These are phyloP conservation scores for Didymella pomorum DNA, from an alignment of 2,329 filamentous ascomycete genomes.

Conservation along the genomic window DNA sequence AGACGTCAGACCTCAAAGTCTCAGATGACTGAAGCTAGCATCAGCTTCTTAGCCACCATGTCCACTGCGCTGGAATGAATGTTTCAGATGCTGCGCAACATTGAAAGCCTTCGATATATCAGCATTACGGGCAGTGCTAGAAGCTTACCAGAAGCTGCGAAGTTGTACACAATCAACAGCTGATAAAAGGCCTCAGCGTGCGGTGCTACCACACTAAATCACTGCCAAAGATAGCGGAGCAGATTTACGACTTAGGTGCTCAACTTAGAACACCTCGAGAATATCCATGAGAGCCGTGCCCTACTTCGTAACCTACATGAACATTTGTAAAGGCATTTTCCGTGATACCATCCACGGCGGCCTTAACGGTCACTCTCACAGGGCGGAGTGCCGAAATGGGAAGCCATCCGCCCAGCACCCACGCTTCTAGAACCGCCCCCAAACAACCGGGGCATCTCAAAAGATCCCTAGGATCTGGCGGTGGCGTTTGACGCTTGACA, in stretches of 20 bases:
- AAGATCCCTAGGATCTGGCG: neutral
- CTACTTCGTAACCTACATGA: constrained; percentile 2
- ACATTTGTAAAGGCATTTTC: neutral
- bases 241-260: neutral
- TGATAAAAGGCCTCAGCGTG: constrained; percentile 42
- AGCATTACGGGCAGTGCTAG: neutral
- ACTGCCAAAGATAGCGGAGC: neutral
- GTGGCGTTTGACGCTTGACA: neutral
- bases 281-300: no score
- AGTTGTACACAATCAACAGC: constrained; percentile 24
- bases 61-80: neutral
- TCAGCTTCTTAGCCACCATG: neutral
- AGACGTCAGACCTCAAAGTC: neutral
- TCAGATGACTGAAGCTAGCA: neutral
- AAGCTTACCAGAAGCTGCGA: neutral
- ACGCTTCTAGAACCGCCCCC: constrained; percentile 17
- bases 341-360: neutral
- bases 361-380: neutral
- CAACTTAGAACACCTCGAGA: neutral
- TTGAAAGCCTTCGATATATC: neutral
- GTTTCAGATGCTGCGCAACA: neutral
- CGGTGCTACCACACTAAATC: constrained; percentile 32
- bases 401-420: constrained; percentile 13
- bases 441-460: neutral
- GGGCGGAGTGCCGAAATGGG: constrained; percentile 8